Conservation (phyloP, 2,329 filamentous ascomycete genomes). For the Colletotrichum sp. region DNA sequence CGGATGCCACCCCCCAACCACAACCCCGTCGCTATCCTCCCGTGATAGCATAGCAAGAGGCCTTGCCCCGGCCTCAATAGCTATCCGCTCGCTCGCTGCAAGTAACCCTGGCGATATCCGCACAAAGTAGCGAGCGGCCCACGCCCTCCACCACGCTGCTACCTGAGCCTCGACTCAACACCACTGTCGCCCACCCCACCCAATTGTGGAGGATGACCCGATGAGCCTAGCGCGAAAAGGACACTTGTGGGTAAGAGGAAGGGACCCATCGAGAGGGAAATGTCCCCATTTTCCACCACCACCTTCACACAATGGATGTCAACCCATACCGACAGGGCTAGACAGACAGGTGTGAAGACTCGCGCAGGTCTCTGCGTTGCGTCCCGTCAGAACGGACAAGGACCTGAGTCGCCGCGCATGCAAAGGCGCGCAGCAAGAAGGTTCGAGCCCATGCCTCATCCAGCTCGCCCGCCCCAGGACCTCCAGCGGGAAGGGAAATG, state of each 20-base stretch:
- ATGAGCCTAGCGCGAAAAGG: slow-evolving; percentile 1
- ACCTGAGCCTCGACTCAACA: not conserved
- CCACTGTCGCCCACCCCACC: not conserved
- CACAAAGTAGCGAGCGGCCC: not conserved
- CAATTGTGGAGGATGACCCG: not conserved
- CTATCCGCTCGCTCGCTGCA: not conserved
- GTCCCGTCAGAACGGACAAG: not conserved
- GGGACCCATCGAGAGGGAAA: not conserved
- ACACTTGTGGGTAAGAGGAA: not conserved
- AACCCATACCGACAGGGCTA: not conserved
- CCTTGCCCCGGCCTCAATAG: not conserved
- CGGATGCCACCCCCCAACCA: not conserved
- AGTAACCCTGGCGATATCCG: not conserved
- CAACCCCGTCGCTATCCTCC: not conserved
- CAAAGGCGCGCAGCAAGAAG: not conserved
- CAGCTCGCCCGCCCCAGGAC: not conserved
- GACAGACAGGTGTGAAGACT: not conserved
- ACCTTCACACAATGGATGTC: not conserved
- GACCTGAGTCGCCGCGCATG: slow-evolving; percentile 12
- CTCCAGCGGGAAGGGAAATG: not conserved
- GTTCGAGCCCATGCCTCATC: slow-evolving; percentile 6
- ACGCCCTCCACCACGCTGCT: not conserved
- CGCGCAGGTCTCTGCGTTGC: not conserved
- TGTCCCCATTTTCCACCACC: not conserved
- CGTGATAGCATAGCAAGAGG: not conserved